Base-by-base conservation (phyloP, 1,139 yeast species). In the Pichia sp. region DNA sequence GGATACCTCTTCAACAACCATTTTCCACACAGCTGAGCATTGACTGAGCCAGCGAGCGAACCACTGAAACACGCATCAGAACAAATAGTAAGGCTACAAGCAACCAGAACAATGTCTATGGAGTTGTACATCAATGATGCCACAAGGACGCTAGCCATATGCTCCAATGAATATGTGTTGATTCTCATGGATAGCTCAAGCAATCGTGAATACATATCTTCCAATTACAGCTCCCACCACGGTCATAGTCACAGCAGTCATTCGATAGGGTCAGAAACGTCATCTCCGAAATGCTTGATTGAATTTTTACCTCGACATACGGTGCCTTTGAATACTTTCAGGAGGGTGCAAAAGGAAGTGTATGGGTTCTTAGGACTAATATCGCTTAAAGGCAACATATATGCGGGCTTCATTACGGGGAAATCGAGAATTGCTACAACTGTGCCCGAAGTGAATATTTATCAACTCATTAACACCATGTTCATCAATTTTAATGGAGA, bases 341-440 rank as follows among this genome's bases (percentile, higher is more conserved):
- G 50, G 28, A 54, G 59, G 12, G 33, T 26, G 11, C 37, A 29
- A 1, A 36, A 22, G 31, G 59, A 59, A 30, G 62, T 75, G 30
- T 56, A 64, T 42, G 88, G 84, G 3, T 66, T 80, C 27, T 54
- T 80, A 25, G 93, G 93, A 1, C 55, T 81, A 20, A 59, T 78
- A 19, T 62, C 67, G 25, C 56, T 77, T 17, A 76, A 77, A 45
- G 72, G 72, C 5, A 64, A 67, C 33, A 63, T 74, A 7, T 79
- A 67, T 48, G 55, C 79, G 18, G 79, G 79, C 2, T 69, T 80
- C 32, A 68, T 82, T 27, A 71, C 81, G 3, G 64, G 67, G 16
- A 66, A 72, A n/a, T 60, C 61, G 22, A 69, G 68, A 27, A 74
- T 76, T 12, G 91, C 84, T 0, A 68, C 75, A 16, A 78, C 84